Evolutionary conservation across 768 basidiomycete species (phyloP), one percentile per base, ranked within the genome.

Genomic region (Mycena leptocephala): DNA sequence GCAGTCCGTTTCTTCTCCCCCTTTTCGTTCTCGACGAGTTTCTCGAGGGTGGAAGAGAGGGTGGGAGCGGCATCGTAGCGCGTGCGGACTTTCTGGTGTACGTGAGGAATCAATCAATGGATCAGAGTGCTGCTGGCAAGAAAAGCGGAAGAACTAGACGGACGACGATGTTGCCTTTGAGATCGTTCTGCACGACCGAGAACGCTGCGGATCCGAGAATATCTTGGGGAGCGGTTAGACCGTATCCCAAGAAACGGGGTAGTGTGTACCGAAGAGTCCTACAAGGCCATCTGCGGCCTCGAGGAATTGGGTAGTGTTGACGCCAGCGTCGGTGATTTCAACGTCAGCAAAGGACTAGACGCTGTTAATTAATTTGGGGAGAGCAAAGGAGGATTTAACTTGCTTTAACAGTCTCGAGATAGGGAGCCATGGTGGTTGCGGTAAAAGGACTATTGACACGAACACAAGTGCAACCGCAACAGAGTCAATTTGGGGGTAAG

Each of bases 311-410:
- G 92, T 83, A 20, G 98, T 99, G 83, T 99, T 94, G 83, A 99
- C 92, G 75, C 98, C 98, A 80, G 89, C 90, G 79, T 96, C 93
- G 70, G 94, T 95, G 78, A 96, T 89, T 35, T 94, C 91, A 48
- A 99, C 98, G 84, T 97, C 94, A 79, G 93, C 93, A 84, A 97
- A 99, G n/a, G 96, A 97, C 98, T 99, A 72, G 51, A 67, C n/a
- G n/a, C n/a, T n/a, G 18, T 16, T 13, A 37, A 11, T 58, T 53
- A 39, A 59, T 58, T 64, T n/a, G 41, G 16, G 59, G 16, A 10
- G 65, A 35, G 26, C 46, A 51, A n/a, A 43, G 20, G n/a, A 6
- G 28, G 6, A 1, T 18, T 62, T 33, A 20, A 26, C 88, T 78
- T 77, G 92, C 95, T 86, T 90, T 94, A 62, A 95, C 89, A 22